Base-by-base conservation (phyloP, 352 stramenopile species). In the Phytophthora aleatoria region DNA sequence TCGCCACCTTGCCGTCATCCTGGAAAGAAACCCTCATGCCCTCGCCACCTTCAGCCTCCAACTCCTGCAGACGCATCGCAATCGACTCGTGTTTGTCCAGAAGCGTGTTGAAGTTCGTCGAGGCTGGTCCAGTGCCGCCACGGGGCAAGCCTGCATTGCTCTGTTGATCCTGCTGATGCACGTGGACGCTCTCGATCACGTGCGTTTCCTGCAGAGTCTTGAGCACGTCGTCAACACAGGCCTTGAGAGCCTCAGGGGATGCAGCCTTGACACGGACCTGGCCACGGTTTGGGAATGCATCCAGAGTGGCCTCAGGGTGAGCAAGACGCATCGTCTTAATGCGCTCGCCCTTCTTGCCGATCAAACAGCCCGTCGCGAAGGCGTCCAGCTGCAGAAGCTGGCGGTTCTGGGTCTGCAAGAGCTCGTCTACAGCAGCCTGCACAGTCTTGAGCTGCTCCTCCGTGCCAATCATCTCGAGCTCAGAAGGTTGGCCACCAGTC, bases 341-440 rank as follows among this genome's bases (percentile, higher is more conserved):
- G 38, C 83, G 81, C 51, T 94, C 85, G 31, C 85, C 85, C 67
- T 94, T 94, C 43, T 89, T 90, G 8, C 85, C 85, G 24, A 94
- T 94, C 50, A 94, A 65, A 36, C 83, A 91, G 1, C 79, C 78
- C 2, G 77, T 83, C 2, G 85, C 74, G 51, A 94, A 92, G 10
- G 83, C 72, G 61, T 94, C 85, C 6, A 94, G 64, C 45, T 91
- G 79, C 53, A 94, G 49, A 10, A 94, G 60, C n/a, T 88, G 74
- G n/a, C 83, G 83, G 59, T 91, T 81, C 55, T 87, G 69, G n/a
- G 81, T 92, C 69, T 92, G 81, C 51, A 94, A 62, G 36, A 94
- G 75, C 52, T 67, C 69, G 52, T 92, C 83, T 15, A 94, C 52
- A 15, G 69, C 73, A 28, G 54, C 58, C 57, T 89, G 79, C 2